Evolutionary conservation across 306 rosid species (phyloP).

Genomic region (Prunus campanulata): DNA sequence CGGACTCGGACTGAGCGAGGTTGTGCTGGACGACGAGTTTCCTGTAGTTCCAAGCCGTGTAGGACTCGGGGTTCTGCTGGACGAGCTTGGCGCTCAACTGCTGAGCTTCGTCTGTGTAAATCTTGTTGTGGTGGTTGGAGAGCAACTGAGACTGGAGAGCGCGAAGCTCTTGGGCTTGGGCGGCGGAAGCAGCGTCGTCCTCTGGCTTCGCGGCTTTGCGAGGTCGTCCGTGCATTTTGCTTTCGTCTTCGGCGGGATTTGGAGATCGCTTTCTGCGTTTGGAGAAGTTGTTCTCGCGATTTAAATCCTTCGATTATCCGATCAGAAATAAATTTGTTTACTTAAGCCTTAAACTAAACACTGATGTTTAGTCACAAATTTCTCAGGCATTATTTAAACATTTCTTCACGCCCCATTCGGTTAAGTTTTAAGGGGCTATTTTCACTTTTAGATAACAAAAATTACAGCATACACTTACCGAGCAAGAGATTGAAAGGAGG

Average conservation of each 20-base stretch:
- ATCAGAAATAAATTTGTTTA: background rate
- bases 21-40: conserved; percentile 64
- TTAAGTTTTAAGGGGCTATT: no score
- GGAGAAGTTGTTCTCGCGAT: background rate
- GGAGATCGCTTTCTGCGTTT: background rate
- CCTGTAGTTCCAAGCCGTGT: conserved; percentile 90
- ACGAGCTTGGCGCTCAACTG: conserved; percentile 63
- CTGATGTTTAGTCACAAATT: no score
- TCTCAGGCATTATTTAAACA: no score
- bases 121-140: conserved; percentile 56
- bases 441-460: no score
- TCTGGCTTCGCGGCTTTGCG: conserved; percentile 66
- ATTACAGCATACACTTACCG: background rate
- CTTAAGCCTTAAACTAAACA: no score
- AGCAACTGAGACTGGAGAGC: conserved; percentile 68
- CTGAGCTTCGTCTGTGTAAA: conserved; percentile 66
- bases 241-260: background rate
- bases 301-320: background rate
- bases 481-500: background rate
- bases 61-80: conserved; percentile 70
- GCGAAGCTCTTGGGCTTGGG: conserved; percentile 63
- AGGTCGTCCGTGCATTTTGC: conserved; percentile 83
- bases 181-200: conserved; percentile 54
- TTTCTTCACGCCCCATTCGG: no score
- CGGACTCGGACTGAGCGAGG: conserved; percentile 46